Evolutionary conservation across 192 early-diverging fungal species (phyloP), one percentile per base, ranked within the genome.

Genomic region (Coemansia brasiliensis): DNA sequence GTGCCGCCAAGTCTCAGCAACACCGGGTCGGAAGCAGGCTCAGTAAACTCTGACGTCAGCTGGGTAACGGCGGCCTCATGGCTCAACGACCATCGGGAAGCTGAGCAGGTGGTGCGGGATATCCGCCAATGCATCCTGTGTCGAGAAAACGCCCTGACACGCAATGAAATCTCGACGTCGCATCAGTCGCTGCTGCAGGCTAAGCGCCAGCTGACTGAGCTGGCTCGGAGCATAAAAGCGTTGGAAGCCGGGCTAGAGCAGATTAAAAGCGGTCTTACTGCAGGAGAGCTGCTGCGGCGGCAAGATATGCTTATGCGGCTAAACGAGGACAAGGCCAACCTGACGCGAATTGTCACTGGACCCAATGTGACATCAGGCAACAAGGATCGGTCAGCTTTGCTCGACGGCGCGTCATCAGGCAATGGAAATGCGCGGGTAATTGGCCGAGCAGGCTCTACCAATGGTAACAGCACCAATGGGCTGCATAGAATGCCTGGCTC

Each of bases 171-270:
- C 17, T 84, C 87, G 0, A 83, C 84, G 22, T 86, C 88, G 2
- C 93, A 95, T 60, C 87, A 89, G 52, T 86, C 87, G 40, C 72
- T 86, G n/a, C 72, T 90, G 5, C 88, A 90, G 68, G 89, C 87
- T 43, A 91, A 91, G 62, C 86, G 90, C 17, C 74, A 79, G 10
- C 53, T 95, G 18, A 67, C 75, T 0, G 81, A 71, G 0, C 61
- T 90, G 5, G 83, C 84, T 13, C 73, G 76, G 39, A 73, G 74
- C 1, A 69, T 70, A 37, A 69, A 82, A 60, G 68, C 60, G 0
- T 55, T 90, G 6, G 83, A 87, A 39, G 69, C 81, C 44, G 80
- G 82, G 10, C 72, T 77, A 29, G 69, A 83, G 42, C 55, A 65
- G 12, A 68, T 55, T 1, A 63, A 57, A 24, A 11, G 58, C 3